Base-by-base conservation (phyloP, 169 alveolate species). In the Neospora caninum region DNA sequence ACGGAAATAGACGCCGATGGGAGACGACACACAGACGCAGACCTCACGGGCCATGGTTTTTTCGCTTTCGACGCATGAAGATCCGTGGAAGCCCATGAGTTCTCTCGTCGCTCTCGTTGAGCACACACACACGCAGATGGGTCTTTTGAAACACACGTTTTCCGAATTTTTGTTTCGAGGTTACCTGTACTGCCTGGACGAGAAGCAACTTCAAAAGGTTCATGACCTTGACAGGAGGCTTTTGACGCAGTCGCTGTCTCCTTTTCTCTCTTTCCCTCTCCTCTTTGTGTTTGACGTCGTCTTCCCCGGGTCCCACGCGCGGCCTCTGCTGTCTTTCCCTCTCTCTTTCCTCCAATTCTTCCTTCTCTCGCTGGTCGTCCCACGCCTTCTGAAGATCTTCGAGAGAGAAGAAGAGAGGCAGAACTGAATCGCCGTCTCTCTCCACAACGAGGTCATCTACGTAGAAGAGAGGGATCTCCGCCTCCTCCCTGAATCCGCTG, bases 391-490 rank as follows among this genome's bases (percentile, higher is more conserved):
- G 89, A 13, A 82, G 89, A 43, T 82, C 89, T 29, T 39, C 69
- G 41, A 82, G 89, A 13, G 89, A 82, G 67, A 82, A 82, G 67
- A 82, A 82, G 20, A 82, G 64, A 2, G 89, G 67, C 2, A 82
- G 67, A 38, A 82, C 64, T 64, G 69, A 25, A 0, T 82, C 89
- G 36, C 89, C 89, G 64, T 82, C 89, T 25, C 89, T 22, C 69
- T 42, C 64, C 43, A 82, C 54, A 2, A 41, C n/a, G n/a, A 82
- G 64, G 54, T 39, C 58, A 29, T 39, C 69, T 18, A 49, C 34
- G 89, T 82, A 82, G 64, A 82, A 82, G n/a, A 82, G 16, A 13
- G 89, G 89, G 41, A 82, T 36, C 0, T 31, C 64, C 25, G 89
- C 27, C 25, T 67, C 41, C 69, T 42, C 45, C 20, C 49, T n/a